Evolutionary conservation across 2,329 filamentous ascomycete species (phyloP).

Genomic region (Pseudogymnoascus sp.): DNA sequence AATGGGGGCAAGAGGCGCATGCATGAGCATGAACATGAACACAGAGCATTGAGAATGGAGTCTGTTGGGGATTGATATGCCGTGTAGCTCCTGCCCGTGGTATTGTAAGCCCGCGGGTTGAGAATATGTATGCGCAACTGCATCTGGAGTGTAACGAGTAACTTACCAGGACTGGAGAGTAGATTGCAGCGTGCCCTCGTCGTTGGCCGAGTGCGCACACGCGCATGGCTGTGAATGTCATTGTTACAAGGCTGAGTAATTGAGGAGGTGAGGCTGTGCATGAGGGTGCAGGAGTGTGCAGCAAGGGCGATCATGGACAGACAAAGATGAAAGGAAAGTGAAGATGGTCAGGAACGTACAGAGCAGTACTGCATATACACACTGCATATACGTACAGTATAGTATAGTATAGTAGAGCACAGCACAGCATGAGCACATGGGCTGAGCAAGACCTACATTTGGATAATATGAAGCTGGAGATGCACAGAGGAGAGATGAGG

Average conservation of each 20-base stretch:
- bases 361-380: no score
- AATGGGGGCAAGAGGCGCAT: not conserved
- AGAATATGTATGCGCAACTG: not conserved
- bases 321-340: not conserved
- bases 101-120: not conserved
- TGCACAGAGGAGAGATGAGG: not conserved
- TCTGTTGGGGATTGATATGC: not conserved
- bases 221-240: not conserved
- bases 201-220: not conserved
- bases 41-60: not conserved
- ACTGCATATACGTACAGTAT: not conserved
- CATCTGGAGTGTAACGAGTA: not conserved
- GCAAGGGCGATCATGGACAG: not conserved
- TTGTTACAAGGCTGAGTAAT: not conserved
- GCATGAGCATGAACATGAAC: not conserved
- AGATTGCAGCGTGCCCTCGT: not conserved
- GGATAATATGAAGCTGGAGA: not conserved
- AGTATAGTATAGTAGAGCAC: not conserved
- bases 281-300: not conserved
- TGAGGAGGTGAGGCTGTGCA: not conserved
- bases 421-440: not conserved
- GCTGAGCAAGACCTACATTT: constrained; percentile 1
- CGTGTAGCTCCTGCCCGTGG: not conserved
- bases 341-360: not conserved
- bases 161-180: not conserved